Base-by-base conservation (phyloP, 1,139 yeast genomes). In the Yamadazyma oceani region DNA sequence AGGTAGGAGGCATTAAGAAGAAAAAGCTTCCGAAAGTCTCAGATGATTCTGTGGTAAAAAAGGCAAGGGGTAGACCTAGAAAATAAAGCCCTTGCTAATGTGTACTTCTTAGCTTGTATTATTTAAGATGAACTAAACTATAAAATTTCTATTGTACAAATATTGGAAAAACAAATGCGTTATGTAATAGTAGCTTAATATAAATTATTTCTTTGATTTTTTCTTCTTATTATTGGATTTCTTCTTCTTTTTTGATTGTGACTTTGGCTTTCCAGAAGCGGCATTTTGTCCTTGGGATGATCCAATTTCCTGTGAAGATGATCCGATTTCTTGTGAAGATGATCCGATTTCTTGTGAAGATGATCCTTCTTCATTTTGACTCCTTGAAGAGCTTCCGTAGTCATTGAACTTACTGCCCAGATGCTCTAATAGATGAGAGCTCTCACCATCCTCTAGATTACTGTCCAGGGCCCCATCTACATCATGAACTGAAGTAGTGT, bases 1-100 rank as follows among this genome's bases (percentile, higher is more conserved):
- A 73, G 40, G 71, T 71, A 3, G 68, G 65, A 41, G 77, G 76
- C 5, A 56, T 60, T 24, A 47, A 54, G 39, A 63, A 60, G 39
- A 49, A 52, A 55, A 49, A 55, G 57, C 25, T 44, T 54, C 51
- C 43, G 44, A 57, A 38, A 42, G 45, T 33, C 19, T n/a, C 17
- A 11, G 35, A 32, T 47, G 46, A 40, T 14, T 44, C 46, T 19
- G 43, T 43, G 5, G 37, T 43, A 9, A 46, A 45, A 22, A 38
- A 48, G 22, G 49, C 49, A 10, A 37, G 53, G 36, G 53, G 53
- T 9, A 41, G 53, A 34, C 53, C 53, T 10, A 43, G 43, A 32
- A 49, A 49, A 23, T 12, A 19, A 26, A 25, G 7, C 17, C 7
- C n/a, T 12, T 16, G 17, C 13, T 17, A 28, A 28, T 17, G 17